phyloP scores from a whole-genome alignment of 1,284 basidiomycete species.

The Athelia psychrophila region DNA sequence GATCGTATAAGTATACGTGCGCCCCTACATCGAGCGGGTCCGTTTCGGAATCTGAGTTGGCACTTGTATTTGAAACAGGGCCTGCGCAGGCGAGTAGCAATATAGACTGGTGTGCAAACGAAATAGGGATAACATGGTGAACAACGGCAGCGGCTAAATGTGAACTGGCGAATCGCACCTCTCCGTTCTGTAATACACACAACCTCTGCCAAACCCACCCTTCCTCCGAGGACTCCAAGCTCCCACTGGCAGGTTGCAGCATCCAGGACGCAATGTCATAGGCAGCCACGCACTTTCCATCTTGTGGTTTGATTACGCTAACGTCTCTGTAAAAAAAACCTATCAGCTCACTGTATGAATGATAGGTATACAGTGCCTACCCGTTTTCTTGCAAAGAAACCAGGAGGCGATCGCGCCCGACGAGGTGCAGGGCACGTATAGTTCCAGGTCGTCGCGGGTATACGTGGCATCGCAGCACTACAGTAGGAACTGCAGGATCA shows the following conservation, averaged over 20 bases:
- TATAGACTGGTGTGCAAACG: constrained; percentile 24
- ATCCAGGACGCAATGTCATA: constrained; percentile 2
- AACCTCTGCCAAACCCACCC: constrained; percentile 50
- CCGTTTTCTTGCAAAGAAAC: constrained; percentile 53
- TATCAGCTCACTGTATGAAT: constrained; percentile 4
- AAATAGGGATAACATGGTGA: constrained; percentile 6
- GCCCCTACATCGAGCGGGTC: constrained; percentile 33
- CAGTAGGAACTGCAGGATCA: constrained; percentile 11
- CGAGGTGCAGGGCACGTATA: constrained; percentile 36
- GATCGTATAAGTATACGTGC: constrained; percentile 45
- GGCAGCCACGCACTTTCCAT: constrained; percentile 19
- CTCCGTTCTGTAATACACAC: constrained; percentile 35
- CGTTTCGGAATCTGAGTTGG: constrained; percentile 34
- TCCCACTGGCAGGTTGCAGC: constrained; percentile 7
- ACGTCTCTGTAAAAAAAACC: constrained; percentile 3
- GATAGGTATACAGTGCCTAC: constrained; percentile 33
- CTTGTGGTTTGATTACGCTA: constrained; percentile 8
- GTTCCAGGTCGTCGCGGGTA: constrained; percentile 42
- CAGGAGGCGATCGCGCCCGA: constrained; percentile 41
- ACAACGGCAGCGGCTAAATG: background rate
- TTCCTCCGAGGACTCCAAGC: constrained; percentile 23
- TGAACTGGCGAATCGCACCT: constrained; percentile 34
- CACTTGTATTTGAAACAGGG: constrained; percentile 11
- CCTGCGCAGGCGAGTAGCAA: constrained; percentile 42
- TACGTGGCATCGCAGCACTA: constrained; percentile 47